These are phyloP conservation scores for Leccinum obscurum DNA, from an alignment of 768 basidiomycete genomes.

Conservation along the genomic window DNA sequence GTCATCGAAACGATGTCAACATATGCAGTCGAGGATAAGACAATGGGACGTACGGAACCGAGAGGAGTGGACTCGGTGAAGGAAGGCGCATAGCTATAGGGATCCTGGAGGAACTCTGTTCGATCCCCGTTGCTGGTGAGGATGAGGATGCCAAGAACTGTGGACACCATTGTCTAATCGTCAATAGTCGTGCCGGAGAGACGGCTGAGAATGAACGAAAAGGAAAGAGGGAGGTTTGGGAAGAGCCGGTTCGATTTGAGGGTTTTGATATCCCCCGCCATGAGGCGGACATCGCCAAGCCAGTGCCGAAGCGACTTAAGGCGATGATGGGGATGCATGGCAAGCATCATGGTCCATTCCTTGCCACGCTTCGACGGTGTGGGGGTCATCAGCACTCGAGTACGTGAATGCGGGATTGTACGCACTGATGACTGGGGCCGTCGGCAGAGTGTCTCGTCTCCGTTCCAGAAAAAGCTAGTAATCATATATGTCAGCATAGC, in stretches of 20 bases:
- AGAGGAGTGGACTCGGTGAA: constrained; percentile 74
- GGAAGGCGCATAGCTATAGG: constrained; percentile 60
- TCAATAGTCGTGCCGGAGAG: constrained; percentile 6
- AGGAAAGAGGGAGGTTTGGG: constrained; percentile 14
- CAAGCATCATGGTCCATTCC: constrained; percentile 27
- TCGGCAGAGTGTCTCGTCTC: constrained; percentile 25
- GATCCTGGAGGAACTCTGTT: constrained; percentile 68
- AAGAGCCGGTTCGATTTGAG: constrained; percentile 11
- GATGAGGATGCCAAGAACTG: constrained; percentile 73
- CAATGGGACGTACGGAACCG: constrained; percentile 54
- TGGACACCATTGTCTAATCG: constrained; percentile 23
- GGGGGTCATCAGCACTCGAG: constrained; percentile 19
- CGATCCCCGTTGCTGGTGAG: constrained; percentile 79
- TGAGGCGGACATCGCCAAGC: constrained; percentile 32
- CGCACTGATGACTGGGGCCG: constrained; percentile 13
- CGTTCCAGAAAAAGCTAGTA: constrained; percentile 17
- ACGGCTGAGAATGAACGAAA: constrained; percentile 1
- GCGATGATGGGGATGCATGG: constrained; percentile 28
- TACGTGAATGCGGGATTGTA: constrained; percentile 30
- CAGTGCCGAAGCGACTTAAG: constrained; percentile 27
- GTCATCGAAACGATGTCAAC: constrained; percentile 9
- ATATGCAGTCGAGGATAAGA: background rate
- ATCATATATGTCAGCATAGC: constrained; percentile 9
- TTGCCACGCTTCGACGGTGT: constrained; percentile 29
- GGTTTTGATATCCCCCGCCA: constrained; percentile 33